phyloP scores from a whole-genome alignment of 257 asterid genomes.

The Nicotiana obtusifolia region DNA sequence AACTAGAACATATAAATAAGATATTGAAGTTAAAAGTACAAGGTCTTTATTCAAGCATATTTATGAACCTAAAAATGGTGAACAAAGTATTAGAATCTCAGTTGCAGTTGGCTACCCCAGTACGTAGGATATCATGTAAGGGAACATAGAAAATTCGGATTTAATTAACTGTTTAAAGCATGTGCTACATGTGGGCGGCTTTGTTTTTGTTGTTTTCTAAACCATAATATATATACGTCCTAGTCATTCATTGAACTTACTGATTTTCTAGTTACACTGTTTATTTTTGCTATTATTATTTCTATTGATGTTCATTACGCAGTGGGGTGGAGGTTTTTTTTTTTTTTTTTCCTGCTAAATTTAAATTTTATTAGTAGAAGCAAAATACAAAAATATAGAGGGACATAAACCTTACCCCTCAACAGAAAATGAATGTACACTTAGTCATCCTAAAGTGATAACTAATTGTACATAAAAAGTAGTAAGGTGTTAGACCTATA shows the following conservation, averaged over 20 bases:
- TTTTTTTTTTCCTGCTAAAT: too few relatives aligned
- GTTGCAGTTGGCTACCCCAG: background rate
- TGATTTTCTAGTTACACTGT: background rate
- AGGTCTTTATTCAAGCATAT: background rate
- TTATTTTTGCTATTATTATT: too few relatives aligned
- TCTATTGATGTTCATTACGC: too few relatives aligned
- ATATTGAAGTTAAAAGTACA: background rate
- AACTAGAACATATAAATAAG: too few relatives aligned
- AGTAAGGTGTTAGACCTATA: too few relatives aligned
- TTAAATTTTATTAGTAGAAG: too few relatives aligned
- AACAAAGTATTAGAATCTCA: background rate
- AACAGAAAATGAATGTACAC: too few relatives aligned
- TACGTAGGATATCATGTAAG: background rate
- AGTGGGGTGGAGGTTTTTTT: background rate
- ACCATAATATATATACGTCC: background rate
- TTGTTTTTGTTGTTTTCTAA: background rate
- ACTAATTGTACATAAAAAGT: too few relatives aligned
- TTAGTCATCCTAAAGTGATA: too few relatives aligned
- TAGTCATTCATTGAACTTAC: background rate
- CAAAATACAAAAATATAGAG: too few relatives aligned
- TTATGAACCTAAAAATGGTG: background rate
- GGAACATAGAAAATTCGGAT: background rate
- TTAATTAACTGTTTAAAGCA: background rate
- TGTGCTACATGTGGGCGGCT: background rate
- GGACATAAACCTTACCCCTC: too few relatives aligned